Conservation (phyloP, 208 protist genomes). For the Trypanosoma brucei region DNA sequence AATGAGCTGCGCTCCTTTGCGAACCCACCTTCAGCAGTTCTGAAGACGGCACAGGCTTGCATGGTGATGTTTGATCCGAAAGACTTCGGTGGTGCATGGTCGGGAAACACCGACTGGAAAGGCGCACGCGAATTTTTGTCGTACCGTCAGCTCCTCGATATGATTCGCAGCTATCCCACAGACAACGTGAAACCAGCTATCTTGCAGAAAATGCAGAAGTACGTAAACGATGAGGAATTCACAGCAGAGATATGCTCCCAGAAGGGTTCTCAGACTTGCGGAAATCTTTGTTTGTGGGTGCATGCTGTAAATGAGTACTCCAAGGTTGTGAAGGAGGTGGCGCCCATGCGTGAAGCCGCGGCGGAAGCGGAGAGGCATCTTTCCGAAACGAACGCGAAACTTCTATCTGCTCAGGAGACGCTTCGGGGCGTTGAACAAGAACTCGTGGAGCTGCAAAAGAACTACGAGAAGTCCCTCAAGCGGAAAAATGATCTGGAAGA, state of each 20-base stretch:
- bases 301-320: slow-evolving; percentile 94
- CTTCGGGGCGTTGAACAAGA: slow-evolving; percentile 90
- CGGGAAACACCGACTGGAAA: slow-evolving; percentile 88
- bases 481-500: slow-evolving; percentile 88
- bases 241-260: slow-evolving; percentile 88
- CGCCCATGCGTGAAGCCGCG: slow-evolving; percentile 91
- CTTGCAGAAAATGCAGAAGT: slow-evolving; percentile 91
- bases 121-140: slow-evolving; percentile 89
- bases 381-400: slow-evolving; percentile 81
- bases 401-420: slow-evolving; percentile 83
- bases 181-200: slow-evolving; percentile 91
- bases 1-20: slow-evolving; percentile 94
- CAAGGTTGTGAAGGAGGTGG: slow-evolving; percentile 94
- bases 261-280: slow-evolving; percentile 92
- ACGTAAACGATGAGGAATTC: slow-evolving; percentile 94
- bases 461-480: slow-evolving; percentile 83
- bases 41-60: slow-evolving; percentile 94
- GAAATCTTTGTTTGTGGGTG: slow-evolving; percentile 95
- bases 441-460: slow-evolving; percentile 83
- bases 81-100: slow-evolving; percentile 84
- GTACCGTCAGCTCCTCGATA: slow-evolving; percentile 90
- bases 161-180: slow-evolving; percentile 93
- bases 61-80: slow-evolving; percentile 95
- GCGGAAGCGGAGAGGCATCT: slow-evolving; percentile 88
- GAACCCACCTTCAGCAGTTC: slow-evolving; percentile 93